Base-by-base conservation (phyloP, 352 stramenopile species). In the Globisporangium orthogonon region DNA sequence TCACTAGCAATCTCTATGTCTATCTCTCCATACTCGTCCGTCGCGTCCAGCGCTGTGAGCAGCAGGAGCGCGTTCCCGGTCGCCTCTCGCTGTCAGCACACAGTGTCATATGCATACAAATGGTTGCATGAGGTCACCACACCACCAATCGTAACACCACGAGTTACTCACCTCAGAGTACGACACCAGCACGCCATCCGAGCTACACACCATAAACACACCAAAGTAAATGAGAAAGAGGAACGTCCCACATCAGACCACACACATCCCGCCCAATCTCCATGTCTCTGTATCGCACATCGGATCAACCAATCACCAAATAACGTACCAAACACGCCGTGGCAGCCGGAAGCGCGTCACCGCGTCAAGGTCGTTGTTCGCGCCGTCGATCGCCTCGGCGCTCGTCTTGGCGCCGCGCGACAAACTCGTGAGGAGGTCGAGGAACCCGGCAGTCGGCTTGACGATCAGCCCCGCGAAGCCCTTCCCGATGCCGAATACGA, bases 401-500 rank as follows among this genome's bases (percentile, higher is more conserved):
- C 80, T 94, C 40, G 79, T 87, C 63, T 94, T 94, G 23, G 83
- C 83, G 18, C 85, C 85, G 57, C 81, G 61, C 18, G 83, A 94
- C 31, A 93, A 60, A 58, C 78, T 91, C 15, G 83, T 94, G 18
- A 93, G 73, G 54, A 94, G 68, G 44, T 94, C 85, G 7, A 94
- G 64, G 54, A 94, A 89, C 0, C 85, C 85, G 5, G 83, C 85
- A 1, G 83, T 90, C 1, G 85, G 85, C 54, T 94, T 94, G 2
- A 93, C 83, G 7, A 94, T 83, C 43, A 94, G 65, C 18, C 85
- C 85, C 7, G 83, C 85, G 48, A 93, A 77, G 7, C 85, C 85
- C 61, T 94, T 88, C 45, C 84, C 84, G 17, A 94, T 86, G n/a
- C 84, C 84, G 29, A 94, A 73, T 3, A 94, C 79, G 51, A 94